These are phyloP conservation scores for Monilinia aucupariae DNA, from an alignment of 2,329 filamentous ascomycete species.

Conservation along the genomic window DNA sequence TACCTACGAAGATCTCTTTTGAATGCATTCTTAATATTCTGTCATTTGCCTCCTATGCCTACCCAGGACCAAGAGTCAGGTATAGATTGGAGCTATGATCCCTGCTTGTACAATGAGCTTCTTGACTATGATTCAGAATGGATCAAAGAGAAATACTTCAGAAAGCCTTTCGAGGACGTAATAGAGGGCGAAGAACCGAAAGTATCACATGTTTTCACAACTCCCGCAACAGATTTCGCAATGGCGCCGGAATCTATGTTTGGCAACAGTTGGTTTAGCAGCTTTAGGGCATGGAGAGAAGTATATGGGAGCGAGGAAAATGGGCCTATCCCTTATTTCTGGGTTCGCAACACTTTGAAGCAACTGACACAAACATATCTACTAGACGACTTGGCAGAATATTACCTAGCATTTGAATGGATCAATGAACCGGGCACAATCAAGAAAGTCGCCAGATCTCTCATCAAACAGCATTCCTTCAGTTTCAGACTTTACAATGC, in stretches of 20 bases:
- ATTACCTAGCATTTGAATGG: conserved; percentile 63
- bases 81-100: conserved; percentile 43
- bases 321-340: conserved; percentile 35
- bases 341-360: conserved; percentile 50
- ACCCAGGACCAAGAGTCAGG: conserved; percentile 24
- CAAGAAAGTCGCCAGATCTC: conserved; percentile 64
- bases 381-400: conserved; percentile 56
- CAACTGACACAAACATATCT: conserved; percentile 46
- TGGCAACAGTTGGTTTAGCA: conserved; percentile 25
- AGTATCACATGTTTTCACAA: conserved; percentile 24
- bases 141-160: conserved; percentile 19
- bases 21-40: conserved; percentile 67
- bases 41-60: conserved; percentile 51
- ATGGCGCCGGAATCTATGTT: conserved; percentile 51
- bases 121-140: conserved; percentile 29
- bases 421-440: conserved; percentile 48
- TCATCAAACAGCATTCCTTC: conserved; percentile 63
- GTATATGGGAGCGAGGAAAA: conserved; percentile 20
- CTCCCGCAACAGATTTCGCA: conserved; percentile 19
- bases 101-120: conserved; percentile 45
- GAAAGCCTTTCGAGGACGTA: background rate
- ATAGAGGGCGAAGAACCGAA: conserved; percentile 24
- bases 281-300: conserved; percentile 22
- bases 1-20: conserved; percentile 47
- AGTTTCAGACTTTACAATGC: conserved; percentile 69